A percentile compares a stretch with the other conserved stretches of the same genome.
Evolutionary conservation across 345 rosid genomes (phyloP).

Genomic region (Turritis glabra): DNA sequence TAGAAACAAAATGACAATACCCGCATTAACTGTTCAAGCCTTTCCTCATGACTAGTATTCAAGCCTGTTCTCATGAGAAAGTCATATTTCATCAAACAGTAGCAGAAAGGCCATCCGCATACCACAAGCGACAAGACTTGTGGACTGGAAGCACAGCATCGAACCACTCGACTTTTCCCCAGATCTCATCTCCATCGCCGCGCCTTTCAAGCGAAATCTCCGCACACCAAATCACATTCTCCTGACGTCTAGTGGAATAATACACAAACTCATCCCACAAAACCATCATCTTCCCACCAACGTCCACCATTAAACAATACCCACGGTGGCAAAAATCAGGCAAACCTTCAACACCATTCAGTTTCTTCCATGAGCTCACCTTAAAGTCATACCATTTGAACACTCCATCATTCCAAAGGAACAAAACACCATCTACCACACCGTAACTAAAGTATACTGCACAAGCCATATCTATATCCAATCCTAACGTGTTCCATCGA

Average conservation of each 20-base stretch:
- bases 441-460: background rate
- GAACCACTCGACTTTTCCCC: background rate
- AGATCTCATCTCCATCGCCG: background rate
- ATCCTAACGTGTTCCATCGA: background rate
- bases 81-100: too few species aligned
- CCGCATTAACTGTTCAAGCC: too few species aligned
- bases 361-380: background rate
- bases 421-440: background rate
- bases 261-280: slow-evolving; percentile 1
- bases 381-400: slow-evolving; percentile 6
- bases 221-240: background rate
- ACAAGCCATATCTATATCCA: background rate
- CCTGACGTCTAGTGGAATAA: background rate
- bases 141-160: background rate
- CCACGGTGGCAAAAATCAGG: background rate
- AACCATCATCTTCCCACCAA: slow-evolving; percentile 14
- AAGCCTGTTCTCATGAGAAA: too few species aligned
- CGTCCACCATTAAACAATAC: slow-evolving; percentile 5
- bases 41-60: too few species aligned
- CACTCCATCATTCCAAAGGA: background rate
- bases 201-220: background rate
- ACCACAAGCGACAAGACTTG: background rate
- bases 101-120: background rate
- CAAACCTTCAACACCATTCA: slow-evolving; percentile 1
- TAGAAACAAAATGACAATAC: background rate